Percentiles rank a stretch among this genome's conserved stretches.
Evolutionary conservation across 495 filamentous ascomycete species (phyloP).

Genomic region (Terfezia claveryi): DNA sequence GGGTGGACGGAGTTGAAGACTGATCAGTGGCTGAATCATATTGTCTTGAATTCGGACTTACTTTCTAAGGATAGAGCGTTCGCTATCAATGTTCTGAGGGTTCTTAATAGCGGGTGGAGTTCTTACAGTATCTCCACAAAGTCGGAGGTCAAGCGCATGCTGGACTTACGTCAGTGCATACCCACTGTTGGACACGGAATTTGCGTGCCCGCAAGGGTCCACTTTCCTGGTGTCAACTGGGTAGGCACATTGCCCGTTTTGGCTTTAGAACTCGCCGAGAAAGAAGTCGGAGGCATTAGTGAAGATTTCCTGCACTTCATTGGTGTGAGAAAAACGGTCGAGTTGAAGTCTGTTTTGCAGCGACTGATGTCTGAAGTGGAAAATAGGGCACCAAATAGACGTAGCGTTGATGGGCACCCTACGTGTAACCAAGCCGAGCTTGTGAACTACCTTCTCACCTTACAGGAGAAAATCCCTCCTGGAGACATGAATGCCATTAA

Average conservation of each 20-base stretch:
- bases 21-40: background rate
- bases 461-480: slow-evolving; percentile 67
- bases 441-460: slow-evolving; percentile 82
- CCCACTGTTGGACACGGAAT: slow-evolving; percentile 70
- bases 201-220: slow-evolving; percentile 66
- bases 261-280: slow-evolving; percentile 31
- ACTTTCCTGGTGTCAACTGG: slow-evolving; percentile 76
- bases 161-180: slow-evolving; percentile 51
- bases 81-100: background rate
- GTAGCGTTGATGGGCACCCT: no score
- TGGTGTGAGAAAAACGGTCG: slow-evolving; percentile 67
- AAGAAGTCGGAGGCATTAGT: slow-evolving; percentile 30
- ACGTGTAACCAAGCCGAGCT: slow-evolving; percentile 88
- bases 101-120: background rate
- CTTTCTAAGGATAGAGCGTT: background rate
- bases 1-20: background rate
- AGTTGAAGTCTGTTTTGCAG: slow-evolving; percentile 78
- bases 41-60: background rate
- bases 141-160: slow-evolving; percentile 34
- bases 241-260: slow-evolving; percentile 79
- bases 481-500: slow-evolving; percentile 64
- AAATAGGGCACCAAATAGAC: no score
- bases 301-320: slow-evolving; percentile 67
- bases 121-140: slow-evolving; percentile 23
- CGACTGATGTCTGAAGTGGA: slow-evolving; percentile 33